These are phyloP conservation scores for Phalaenopsis aphrodite DNA, from an alignment of 106 monocot species.

Conservation along the genomic window DNA sequence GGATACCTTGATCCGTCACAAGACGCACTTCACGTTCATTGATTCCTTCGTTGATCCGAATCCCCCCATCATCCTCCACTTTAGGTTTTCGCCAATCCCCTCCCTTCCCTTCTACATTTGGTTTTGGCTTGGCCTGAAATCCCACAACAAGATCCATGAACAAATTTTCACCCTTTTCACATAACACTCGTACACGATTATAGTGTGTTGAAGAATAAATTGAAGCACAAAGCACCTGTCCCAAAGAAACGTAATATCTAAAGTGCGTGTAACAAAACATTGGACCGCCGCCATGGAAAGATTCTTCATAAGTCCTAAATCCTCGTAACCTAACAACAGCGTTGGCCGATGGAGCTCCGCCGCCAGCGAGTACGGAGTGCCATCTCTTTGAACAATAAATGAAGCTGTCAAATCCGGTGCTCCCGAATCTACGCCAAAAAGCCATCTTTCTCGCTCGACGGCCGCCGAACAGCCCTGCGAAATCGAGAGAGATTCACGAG, in stretches of 20 bases:
- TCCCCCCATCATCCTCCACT: neutral
- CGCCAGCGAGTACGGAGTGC: neutral
- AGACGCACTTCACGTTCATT: slow-evolving; percentile 5
- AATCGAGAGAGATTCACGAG: neutral
- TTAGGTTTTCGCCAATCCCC: slow-evolving; percentile 3
- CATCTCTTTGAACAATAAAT: neutral
- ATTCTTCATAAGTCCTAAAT: neutral
- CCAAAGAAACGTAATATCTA: neutral
- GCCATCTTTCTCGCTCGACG: neutral
- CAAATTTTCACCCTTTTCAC: neutral
- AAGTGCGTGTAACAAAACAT: neutral
- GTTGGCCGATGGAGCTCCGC: neutral
- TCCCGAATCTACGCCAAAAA: neutral
- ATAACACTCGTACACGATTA: neutral
- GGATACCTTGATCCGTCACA: slow-evolving; percentile 5
- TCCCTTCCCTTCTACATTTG: neutral
- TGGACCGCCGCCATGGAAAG: neutral
- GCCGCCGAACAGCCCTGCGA: neutral
- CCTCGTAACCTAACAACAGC: neutral
- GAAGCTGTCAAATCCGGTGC: neutral
- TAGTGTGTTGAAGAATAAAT: neutral
- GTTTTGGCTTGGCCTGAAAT: slow-evolving; percentile 1
- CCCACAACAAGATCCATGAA: neutral
- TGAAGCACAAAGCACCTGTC: neutral
- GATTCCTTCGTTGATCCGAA: slow-evolving; percentile 8